A percentile compares a stretch with the other conserved stretches of the same genome.
Conservation (phyloP, 768 basidiomycete genomes). For the Epithele typhae region DNA sequence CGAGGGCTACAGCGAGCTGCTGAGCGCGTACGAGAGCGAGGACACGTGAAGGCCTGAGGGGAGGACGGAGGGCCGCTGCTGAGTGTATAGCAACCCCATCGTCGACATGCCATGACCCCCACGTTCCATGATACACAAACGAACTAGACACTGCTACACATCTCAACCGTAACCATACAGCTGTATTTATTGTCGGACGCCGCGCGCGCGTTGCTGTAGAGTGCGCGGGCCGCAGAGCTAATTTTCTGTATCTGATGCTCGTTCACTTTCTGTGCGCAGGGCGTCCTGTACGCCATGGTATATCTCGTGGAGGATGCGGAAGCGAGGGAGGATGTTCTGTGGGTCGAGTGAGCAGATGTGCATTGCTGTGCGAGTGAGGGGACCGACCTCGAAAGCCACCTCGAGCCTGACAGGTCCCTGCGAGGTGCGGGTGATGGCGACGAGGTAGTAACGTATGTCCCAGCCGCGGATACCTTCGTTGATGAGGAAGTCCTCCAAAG, state of each 20-base stretch:
- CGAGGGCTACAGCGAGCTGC: constrained; percentile 66
- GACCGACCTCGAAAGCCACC: constrained; percentile 58
- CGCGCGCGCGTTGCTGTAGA: no score
- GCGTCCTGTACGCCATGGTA: constrained; percentile 56
- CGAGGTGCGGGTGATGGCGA: constrained; percentile 35
- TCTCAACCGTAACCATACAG: neutral
- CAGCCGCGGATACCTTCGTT: constrained; percentile 72
- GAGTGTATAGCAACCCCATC: neutral
- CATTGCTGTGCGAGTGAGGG: neutral
- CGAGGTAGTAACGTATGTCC: constrained; percentile 69
- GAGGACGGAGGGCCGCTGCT: neutral
- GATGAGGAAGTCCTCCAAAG: constrained; percentile 59
- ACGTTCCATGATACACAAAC: no score
- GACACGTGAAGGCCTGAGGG: constrained; percentile 28
- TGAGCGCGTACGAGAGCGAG: constrained; percentile 82
- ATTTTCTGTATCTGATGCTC: no score
- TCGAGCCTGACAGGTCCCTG: constrained; percentile 33
- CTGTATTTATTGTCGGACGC: constrained; percentile 16
- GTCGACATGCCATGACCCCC: neutral
- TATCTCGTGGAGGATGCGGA: constrained; percentile 54
- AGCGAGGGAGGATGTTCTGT: constrained; percentile 65
- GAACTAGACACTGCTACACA: neutral
- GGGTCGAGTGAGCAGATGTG: constrained; percentile 2
- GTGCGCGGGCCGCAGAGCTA: no score
- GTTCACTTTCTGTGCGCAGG: constrained; percentile 26